These are phyloP conservation scores for Salix viminalis DNA, from an alignment of 345 rosid species.

Conservation along the genomic window DNA sequence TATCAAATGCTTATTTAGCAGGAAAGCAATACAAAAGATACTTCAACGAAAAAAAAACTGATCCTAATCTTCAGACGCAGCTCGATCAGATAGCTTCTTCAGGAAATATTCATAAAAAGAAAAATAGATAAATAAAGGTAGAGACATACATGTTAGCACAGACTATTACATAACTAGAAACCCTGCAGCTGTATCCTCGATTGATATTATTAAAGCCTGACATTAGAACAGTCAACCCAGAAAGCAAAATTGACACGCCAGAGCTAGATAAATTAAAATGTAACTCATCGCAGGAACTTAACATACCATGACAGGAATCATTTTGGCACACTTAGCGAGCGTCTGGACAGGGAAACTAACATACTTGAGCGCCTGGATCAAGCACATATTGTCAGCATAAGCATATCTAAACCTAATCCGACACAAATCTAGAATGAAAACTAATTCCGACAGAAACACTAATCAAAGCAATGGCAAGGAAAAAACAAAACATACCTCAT, in stretches of 20 bases:
- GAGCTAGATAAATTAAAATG: no score
- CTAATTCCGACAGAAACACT: neutral
- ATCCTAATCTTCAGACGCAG: neutral
- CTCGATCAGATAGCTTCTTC: neutral
- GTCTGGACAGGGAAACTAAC: slow-evolving; percentile 96
- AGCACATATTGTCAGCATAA: slow-evolving; percentile 12
- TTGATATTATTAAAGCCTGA: no score
- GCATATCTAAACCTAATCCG: neutral
- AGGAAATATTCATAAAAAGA: neutral
- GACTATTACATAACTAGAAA: no score
- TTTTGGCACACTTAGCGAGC: slow-evolving; percentile 91
- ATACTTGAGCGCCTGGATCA: slow-evolving; percentile 82
- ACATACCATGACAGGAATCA: slow-evolving; percentile 97
- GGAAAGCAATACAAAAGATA: neutral
- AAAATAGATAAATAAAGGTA: neutral
- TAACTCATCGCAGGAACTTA: slow-evolving; percentile 22
- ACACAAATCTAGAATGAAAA: neutral
- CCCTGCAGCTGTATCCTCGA: no score
- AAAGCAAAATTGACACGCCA: no score
- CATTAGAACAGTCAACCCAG: no score
- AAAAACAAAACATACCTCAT: slow-evolving; percentile 52
- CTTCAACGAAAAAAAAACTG: neutral
- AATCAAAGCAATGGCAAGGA: neutral
- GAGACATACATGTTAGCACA: no score
- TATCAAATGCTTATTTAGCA: neutral